These are phyloP conservation scores for Orbilia ellipsospora DNA, from an alignment of 2,329 filamentous ascomycete species.

Conservation along the genomic window DNA sequence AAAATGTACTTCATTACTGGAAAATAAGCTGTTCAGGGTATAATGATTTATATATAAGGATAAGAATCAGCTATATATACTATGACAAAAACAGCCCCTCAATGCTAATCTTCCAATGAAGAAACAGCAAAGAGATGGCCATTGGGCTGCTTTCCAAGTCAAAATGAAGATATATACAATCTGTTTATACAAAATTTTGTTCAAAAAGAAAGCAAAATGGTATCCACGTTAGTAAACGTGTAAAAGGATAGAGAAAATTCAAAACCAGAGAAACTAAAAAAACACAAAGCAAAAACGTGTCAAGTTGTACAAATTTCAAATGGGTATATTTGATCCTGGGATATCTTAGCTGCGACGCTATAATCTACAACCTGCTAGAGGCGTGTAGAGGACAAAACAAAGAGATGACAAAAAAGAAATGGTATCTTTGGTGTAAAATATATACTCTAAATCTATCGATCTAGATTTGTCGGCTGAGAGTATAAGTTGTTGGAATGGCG, in stretches of 20 bases:
- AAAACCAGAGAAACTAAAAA: constrained; percentile 2
- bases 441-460: not conserved
- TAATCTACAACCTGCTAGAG: constrained; percentile 39
- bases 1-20: too few species aligned
- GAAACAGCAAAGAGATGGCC: not conserved
- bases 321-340: constrained; percentile 31
- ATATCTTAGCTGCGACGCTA: constrained; percentile 37
- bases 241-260: constrained; percentile 1
- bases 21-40: too few species aligned
- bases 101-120: too few species aligned
- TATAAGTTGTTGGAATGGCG: not conserved
- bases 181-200: constrained; percentile 6
- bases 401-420: constrained; percentile 17
- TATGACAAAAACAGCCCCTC: too few species aligned
- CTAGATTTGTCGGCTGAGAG: not conserved
- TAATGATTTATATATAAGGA: too few species aligned
- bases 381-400: constrained; percentile 23
- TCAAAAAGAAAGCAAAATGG: not conserved
- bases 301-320: constrained; percentile 2
- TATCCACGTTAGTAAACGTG: constrained; percentile 1
- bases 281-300: not conserved
- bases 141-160: not conserved
- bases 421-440: constrained; percentile 23
- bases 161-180: constrained; percentile 14
- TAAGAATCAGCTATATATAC: too few species aligned